Conservation (phyloP, 164 flowering plant genomes). For the Nelumbo lutea region DNA sequence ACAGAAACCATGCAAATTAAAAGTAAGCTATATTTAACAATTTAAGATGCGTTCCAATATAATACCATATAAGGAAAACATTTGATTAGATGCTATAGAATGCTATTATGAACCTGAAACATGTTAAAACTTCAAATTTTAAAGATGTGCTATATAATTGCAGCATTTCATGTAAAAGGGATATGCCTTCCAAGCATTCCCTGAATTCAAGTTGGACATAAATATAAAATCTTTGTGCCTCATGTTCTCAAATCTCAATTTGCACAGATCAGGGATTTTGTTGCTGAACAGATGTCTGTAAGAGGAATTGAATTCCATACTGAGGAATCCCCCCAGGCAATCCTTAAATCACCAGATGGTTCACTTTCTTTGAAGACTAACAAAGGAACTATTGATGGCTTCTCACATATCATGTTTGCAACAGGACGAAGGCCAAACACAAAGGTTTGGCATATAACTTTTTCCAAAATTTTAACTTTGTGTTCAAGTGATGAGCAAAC, state of each 20-base stretch:
- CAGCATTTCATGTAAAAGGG: no score
- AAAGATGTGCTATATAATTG: no score
- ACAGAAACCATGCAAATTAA: no score
- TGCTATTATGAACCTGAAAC: no score
- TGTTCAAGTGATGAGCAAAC: not conserved
- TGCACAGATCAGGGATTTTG: conserved; percentile 84
- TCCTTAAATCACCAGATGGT: conserved; percentile 67
- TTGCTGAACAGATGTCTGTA: conserved; percentile 87
- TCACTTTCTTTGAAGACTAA: conserved; percentile 77
- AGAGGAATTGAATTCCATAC: conserved; percentile 89
- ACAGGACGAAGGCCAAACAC: conserved; percentile 96
- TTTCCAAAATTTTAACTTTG: not conserved
- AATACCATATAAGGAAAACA: no score
- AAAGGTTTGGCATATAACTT: conserved; percentile 43
- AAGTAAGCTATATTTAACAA: no score
- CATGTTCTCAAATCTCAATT: not conserved
- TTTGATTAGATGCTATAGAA: no score
- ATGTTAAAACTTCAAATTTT: no score
- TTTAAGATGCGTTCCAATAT: no score
- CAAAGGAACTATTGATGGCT: conserved; percentile 84
- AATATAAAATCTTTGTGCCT: not conserved
- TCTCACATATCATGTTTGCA: conserved; percentile 98
- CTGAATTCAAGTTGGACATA: not conserved
- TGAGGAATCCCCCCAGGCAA: conserved; percentile 85
- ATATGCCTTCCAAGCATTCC: not conserved